Evolutionary conservation across 176 grass and related monocot genomes (phyloP), one percentile per base, ranked within the genome.

Genomic region (Ensete ventricosum): DNA sequence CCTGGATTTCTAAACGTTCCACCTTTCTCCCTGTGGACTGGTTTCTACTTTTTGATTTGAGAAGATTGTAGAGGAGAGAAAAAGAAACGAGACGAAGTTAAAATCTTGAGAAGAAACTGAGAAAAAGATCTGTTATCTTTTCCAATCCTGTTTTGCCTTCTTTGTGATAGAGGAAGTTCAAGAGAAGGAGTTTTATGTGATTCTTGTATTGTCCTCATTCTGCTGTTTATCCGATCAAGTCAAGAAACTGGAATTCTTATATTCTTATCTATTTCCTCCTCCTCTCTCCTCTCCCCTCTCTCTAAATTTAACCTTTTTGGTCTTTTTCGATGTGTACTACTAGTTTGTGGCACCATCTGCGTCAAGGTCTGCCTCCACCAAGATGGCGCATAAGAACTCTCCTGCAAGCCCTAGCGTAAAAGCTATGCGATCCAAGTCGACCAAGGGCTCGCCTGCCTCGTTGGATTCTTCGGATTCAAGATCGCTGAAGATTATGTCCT

Each of bases 351-450:
- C 67, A 70, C 11, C 12, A 8, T 81, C 73, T 76, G 54, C 54
- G 11, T 72, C 64, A 64, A 9, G 76, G 83, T 82, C 85, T 86
- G 76, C 79, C 83, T 85, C 83, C 62, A 86, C 67, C 72, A 79
- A 86, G 78, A 85, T 85, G 59, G 84, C 77, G 1, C 82, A 84
- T 53, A 79, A 81, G 78, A 52, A 20, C 58, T 67, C 59, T 27
- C 55, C 54, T 83, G 29, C 53, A 54, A 74, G 21, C 26, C 34
- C 80, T 23, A 71, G 51, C 75, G 27, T 19, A 52, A 78, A 55
- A 13, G 14, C 34, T 1, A 17, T 48, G 53, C 72, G 68, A 49
- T 76, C 76, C 24, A 87, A 80, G 76, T 83, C 85, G 29, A 80
- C 71, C 49, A 87, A 76, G 79, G 16, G 75, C 10, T 79, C 67